Conservation (phyloP, 2,329 filamentous ascomycete genomes). For the Ascochyta lentis region DNA sequence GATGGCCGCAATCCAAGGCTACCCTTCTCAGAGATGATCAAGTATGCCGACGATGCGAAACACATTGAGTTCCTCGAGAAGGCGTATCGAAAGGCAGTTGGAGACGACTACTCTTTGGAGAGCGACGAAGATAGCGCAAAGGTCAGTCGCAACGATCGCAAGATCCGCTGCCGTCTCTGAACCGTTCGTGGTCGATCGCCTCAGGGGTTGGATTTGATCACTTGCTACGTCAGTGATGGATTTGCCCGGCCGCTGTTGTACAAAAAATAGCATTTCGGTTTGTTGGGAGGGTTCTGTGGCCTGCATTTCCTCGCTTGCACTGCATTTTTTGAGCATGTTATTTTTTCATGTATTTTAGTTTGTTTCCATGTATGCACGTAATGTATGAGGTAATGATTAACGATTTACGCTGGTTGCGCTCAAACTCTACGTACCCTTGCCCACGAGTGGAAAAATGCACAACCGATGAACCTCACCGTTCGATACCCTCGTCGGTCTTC, state of each 20-base stretch:
- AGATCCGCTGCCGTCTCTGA: conserved; percentile 16
- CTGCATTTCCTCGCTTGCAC: conserved; percentile 19
- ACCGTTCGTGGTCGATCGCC: neutral
- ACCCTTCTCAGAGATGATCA: conserved; percentile 32
- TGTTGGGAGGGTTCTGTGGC: conserved; percentile 17
- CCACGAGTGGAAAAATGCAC: neutral
- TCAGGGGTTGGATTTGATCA: conserved; percentile 5
- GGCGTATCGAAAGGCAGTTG: conserved; percentile 29
- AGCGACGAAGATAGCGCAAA: conserved; percentile 17
- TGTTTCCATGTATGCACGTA: conserved; percentile 24
- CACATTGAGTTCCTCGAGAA: conserved; percentile 38
- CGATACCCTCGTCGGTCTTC: neutral
- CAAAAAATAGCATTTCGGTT: conserved; percentile 23
- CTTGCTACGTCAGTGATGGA: conserved; percentile 3
- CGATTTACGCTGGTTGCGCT: neutral
- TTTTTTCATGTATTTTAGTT: conserved; percentile 35
- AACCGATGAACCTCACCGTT: conserved; percentile 8
- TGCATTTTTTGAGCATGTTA: conserved; percentile 23
- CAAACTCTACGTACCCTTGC: neutral
- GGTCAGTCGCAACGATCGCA: conserved; percentile 1
- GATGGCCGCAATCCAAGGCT: conserved; percentile 35
- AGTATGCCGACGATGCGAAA: conserved; percentile 35
- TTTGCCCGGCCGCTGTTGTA: conserved; percentile 12
- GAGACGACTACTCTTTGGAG: conserved; percentile 20
- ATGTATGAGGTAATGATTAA: conserved; percentile 36